Evolutionary conservation across 2,329 filamentous ascomycete species (phyloP), one percentile per base, ranked within the genome.

Genomic region (Coniochaeta pulveracea): DNA sequence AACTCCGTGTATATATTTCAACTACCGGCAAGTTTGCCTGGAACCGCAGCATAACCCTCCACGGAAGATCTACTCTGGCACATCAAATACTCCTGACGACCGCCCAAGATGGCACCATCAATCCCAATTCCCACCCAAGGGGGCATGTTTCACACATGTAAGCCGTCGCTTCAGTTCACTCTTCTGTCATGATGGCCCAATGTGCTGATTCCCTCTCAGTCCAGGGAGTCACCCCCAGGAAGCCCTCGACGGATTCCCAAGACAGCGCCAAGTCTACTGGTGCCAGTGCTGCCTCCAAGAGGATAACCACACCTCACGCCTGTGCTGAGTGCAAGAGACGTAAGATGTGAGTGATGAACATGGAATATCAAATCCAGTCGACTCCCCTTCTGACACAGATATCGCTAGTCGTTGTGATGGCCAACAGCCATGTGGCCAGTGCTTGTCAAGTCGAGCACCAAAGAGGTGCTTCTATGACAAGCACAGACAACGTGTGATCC

Each of bases 391-490:
- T 59, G 43, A 60, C 43, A 28, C 12, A 19, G 26, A 27, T 14
- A 33, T 16, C 15, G 12, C 21, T 34, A 66, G 63, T 36, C 78
- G 84, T 41, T 91, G 84, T 50, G 82, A 88, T 58, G 84, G 84
- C 35, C 72, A 79, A 43, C 79, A 85, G 48, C 84, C 84, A 9
- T 91, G 84, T 50, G 80, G 82, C 23, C 83, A 86, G 51, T 91
- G 84, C 51, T 70, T 83, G 37, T 86, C 82, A 54, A 88, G 85
- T 51, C 76, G 84, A 36, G 81, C 83, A 40, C 79, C 81, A 4
- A 83, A 86, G 52, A 67, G 75, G 35, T 89, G 84, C 51, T 77
- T 79, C 47, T 89, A 89, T 54, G 80, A 85, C 43, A 85, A 88
- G 57, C 82, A 85, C 42, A 70, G 81, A 11, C 80, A 84, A 52